Evolutionary conservation across 106 monocot species (phyloP).

Genomic region (Dendrobium officinale): DNA sequence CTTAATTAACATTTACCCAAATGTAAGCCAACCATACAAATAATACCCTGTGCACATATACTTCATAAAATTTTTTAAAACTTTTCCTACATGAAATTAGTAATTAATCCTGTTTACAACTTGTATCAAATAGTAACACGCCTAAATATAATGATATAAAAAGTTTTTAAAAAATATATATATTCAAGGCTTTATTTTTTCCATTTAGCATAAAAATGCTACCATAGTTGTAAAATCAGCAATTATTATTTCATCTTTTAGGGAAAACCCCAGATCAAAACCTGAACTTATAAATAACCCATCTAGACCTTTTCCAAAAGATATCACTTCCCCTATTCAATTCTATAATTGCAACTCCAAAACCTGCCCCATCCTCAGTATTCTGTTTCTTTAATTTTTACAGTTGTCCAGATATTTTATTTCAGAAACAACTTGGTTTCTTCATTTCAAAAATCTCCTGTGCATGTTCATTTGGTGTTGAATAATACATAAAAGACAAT

Average conservation of each 20-base stretch:
- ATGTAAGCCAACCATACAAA: background rate
- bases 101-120: background rate
- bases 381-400: background rate
- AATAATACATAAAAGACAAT: too few relatives aligned
- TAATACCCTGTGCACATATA: background rate
- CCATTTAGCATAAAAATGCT: background rate
- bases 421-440: background rate
- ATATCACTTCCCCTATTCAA: too few relatives aligned
- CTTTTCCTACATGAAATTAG: background rate
- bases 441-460: background rate
- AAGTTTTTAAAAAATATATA: background rate
- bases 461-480: too few relatives aligned
- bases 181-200: background rate
- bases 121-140: background rate
- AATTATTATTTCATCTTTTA: too few relatives aligned
- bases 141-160: background rate
- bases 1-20: conserved; percentile 6
- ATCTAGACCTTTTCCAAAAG: too few relatives aligned
- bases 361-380: background rate
- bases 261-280: too few relatives aligned
- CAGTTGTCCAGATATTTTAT: background rate
- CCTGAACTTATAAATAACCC: too few relatives aligned
- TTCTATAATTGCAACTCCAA: background rate
- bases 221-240: background rate
- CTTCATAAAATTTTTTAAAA: background rate